Evolutionary conservation across 306 rosid genomes (phyloP), one percentile per base, ranked within the genome.

Genomic region (Malus sylvestris): DNA sequence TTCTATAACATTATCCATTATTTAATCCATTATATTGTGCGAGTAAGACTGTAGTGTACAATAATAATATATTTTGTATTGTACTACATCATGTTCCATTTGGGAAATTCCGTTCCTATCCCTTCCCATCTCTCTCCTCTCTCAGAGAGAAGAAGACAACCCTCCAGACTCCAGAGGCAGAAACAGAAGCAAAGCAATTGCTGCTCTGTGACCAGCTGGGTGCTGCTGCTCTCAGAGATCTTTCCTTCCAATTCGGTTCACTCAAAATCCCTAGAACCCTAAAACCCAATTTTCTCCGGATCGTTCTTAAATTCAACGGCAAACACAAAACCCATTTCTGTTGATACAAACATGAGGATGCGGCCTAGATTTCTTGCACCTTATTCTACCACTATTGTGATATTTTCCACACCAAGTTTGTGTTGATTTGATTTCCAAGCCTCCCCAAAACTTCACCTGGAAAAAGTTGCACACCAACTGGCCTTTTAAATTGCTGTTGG

Each of bases 331-430:
- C 60, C 76, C 77, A 35, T 85, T 73, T 19, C 61, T 5, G 23
- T 44, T 45, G 78, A 30, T 89, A 81, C 88, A 95, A 88, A 90
- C 90, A 90, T 86, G 86, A 81, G 79, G 57, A 57, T 75, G 80
- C 85, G 57, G 55, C 86, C 2, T 9, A 35, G 40, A 35, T 35
- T 35, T 35, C 40, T 35, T 35, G 40, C 40, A 35, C 9, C 40
- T 85, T 82, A 83, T 53, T 71, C 84, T 73, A 46, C 76, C 53
- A 32, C 67, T 71, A 81, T 62, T 69, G 49, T 80, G 69, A 35
- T 68, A 79, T 84, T 25, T 59, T 80, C 60, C 78, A 66, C 57
- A 83, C 84, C 55, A 68, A 80, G 66, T 35, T 73, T 67, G 63
- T 78, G 80, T 68, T 63, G 53, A 51, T 74, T 79, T 85, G 69